Conservation (phyloP, 768 basidiomycete genomes). For the Lyophyllum atratum region DNA sequence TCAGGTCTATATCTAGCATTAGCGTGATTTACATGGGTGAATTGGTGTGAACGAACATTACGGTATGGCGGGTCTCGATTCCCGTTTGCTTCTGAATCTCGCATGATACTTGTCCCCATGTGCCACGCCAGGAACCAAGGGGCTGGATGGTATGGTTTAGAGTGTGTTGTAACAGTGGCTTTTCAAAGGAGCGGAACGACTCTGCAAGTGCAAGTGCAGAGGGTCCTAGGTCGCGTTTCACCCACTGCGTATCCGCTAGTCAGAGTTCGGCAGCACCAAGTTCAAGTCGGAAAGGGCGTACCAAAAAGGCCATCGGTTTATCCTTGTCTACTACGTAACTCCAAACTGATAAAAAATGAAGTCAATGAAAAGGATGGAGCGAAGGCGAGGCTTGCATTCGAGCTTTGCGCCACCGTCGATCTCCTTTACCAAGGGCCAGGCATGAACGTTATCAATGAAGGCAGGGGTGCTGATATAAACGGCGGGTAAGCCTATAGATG, state of each 20-base stretch:
- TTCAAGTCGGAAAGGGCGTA: background rate
- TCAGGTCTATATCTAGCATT: constrained; percentile 3
- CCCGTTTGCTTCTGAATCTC: constrained; percentile 17
- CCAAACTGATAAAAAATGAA: constrained; percentile 1
- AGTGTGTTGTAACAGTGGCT: constrained; percentile 1
- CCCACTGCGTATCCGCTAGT: constrained; percentile 6
- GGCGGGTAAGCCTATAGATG: constrained; percentile 13
- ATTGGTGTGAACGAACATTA: constrained; percentile 6
- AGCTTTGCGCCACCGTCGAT: constrained; percentile 7
- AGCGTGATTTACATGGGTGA: background rate
- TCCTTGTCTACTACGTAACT: constrained; percentile 13
- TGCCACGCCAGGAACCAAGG: constrained; percentile 16
- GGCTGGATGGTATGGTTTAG: constrained; percentile 14
- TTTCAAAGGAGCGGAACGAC: constrained; percentile 6
- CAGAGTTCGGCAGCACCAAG: background rate
- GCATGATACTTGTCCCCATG: constrained; percentile 14
- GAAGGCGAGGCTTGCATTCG: constrained; percentile 4
- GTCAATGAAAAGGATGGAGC: background rate
- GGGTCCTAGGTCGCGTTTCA: constrained; percentile 11
- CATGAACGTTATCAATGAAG: constrained; percentile 16
- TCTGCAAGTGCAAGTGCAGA: constrained; percentile 2
- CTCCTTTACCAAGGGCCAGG: constrained; percentile 14
- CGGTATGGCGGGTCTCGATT: constrained; percentile 11
- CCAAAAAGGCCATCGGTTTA: constrained; percentile 15
- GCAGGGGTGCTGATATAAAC: constrained; percentile 16